Evolutionary conservation across 371 early-diverging fungal species (phyloP), one percentile per base, ranked within the genome.

Genomic region (Mortierella sp.): DNA sequence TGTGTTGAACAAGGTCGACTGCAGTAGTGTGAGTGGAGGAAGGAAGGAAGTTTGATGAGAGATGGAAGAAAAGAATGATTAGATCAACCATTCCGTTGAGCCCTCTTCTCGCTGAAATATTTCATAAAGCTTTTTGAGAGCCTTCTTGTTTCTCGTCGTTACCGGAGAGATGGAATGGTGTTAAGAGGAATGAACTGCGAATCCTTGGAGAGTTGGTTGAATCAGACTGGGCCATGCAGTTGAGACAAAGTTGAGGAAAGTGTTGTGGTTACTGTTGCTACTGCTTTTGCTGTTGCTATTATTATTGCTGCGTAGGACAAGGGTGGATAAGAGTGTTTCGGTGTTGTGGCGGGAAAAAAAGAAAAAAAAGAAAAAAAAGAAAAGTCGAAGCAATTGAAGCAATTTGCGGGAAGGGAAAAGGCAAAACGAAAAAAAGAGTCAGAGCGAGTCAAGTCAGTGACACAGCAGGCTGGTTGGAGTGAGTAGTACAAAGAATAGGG

Each of bases 391-490:
- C 48, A 44, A 70, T 29, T 50, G 45, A 4, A 37, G 43, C 26
- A 47, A 39, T 16, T 24, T 19, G 31, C 26, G 47, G 47, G 66
- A 45, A 34, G 68, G 50, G 48, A 47, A 24, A 50, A 39, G 50
- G 68, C 29, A 7, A 34, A 40, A 52, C 2, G 0, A 37, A 31
- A 37, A 34, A 7, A 48, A 40, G 41, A 29, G 61, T 48, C 41
- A 53, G 63, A 70, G 41, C 45, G 45, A 45, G 63, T 61, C 61
- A 61, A 45, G 63, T 61, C 61, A 61, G 61, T 61, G 39, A 16
- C 19, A 31, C 39, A 61, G 10, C 9, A n/a, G 50, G n/a, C 4
- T 6, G 34, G 19, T n/a, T n/a, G n/a, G 26, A 14, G 58, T 41
- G 48, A 29, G 45, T 22, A 29, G 61, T 39, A 58, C 41, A 70